Percentiles rank a stretch among this genome's conserved stretches.
phyloP scores from a whole-genome alignment of 768 basidiomycete genomes.

The Lactarius psammicola region DNA sequence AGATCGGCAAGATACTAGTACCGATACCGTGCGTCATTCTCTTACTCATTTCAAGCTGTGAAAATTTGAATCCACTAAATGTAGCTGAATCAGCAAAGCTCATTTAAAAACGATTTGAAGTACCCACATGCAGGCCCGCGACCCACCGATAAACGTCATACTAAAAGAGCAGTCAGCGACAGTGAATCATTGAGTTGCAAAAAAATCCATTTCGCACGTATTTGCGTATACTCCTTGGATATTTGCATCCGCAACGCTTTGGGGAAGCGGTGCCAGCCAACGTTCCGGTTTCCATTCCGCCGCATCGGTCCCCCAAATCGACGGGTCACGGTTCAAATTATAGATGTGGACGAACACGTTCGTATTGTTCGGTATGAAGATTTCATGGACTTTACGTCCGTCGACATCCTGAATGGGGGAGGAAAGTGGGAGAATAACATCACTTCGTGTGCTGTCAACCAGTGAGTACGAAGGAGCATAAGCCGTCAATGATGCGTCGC shows the following conservation, averaged over 20 bases:
- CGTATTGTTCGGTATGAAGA: conserved; percentile 35
- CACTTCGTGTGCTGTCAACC: background rate
- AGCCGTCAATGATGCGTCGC: background rate
- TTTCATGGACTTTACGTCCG: background rate
- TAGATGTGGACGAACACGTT: conserved; percentile 32
- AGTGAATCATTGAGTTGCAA: background rate
- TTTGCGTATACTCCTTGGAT: conserved; percentile 39
- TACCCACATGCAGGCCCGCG: conserved; percentile 16
- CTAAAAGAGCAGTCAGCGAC: background rate
- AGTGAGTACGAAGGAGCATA: conserved; percentile 1
- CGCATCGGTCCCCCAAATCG: conserved; percentile 45
- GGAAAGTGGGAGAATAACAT: background rate
- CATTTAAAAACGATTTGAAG: background rate
- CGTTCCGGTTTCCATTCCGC: conserved; percentile 46
- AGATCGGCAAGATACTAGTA: background rate
- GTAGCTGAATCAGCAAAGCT: background rate
- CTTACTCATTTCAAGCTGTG: conserved; percentile 13
- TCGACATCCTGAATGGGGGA: background rate
- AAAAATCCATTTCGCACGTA: conserved; percentile 24
- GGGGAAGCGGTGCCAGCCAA: conserved; percentile 36
- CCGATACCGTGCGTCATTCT: background rate
- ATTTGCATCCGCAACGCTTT: conserved; percentile 32
- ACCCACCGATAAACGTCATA: conserved; percentile 11
- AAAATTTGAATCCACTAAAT: conserved; percentile 18
- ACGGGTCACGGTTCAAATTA: conserved; percentile 34